These are phyloP conservation scores for Boletus huronensis DNA, from an alignment of 768 basidiomycete species.

Conservation along the genomic window DNA sequence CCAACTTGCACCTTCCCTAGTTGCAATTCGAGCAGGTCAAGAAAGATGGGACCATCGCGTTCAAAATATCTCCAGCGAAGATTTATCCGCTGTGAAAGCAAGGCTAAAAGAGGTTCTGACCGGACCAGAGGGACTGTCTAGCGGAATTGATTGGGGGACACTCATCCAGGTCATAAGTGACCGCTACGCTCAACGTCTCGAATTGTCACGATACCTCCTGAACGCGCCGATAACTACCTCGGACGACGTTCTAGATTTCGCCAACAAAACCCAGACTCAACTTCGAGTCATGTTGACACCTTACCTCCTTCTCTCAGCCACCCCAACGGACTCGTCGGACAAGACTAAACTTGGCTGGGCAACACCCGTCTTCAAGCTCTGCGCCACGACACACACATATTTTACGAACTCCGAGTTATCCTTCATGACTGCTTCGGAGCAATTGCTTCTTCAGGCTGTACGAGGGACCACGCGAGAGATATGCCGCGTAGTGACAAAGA, in stretches of 20 bases:
- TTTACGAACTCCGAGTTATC: neutral
- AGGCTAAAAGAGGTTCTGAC: conserved; percentile 5
- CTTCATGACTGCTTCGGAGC: conserved; percentile 29
- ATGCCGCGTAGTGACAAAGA: conserved; percentile 41
- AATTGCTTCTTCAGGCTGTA: conserved; percentile 23
- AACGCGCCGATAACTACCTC: conserved; percentile 3
- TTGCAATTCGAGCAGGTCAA: conserved; percentile 9
- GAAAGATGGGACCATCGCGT: conserved; percentile 22
- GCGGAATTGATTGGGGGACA: conserved; percentile 33
- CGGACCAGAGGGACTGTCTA: conserved; percentile 10
- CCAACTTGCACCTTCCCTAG: conserved; percentile 16
- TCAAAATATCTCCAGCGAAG: conserved; percentile 11
- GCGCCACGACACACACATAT: conserved; percentile 28
- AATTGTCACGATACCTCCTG: conserved; percentile 23
- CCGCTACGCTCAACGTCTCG: conserved; percentile 32
- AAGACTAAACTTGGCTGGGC: conserved; percentile 25
- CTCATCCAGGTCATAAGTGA: conserved; percentile 28
- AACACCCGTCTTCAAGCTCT: conserved; percentile 26
- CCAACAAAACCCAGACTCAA: conserved; percentile 16
- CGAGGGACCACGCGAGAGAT: conserved; percentile 40
- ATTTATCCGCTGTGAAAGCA: conserved; percentile 1
- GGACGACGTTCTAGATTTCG: neutral
- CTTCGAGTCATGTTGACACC: conserved; percentile 27
- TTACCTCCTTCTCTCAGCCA: conserved; percentile 19
- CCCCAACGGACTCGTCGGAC: neutral